These are phyloP conservation scores for Casuarina equisetifolia DNA, from an alignment of 306 rosid species.

Conservation along the genomic window DNA sequence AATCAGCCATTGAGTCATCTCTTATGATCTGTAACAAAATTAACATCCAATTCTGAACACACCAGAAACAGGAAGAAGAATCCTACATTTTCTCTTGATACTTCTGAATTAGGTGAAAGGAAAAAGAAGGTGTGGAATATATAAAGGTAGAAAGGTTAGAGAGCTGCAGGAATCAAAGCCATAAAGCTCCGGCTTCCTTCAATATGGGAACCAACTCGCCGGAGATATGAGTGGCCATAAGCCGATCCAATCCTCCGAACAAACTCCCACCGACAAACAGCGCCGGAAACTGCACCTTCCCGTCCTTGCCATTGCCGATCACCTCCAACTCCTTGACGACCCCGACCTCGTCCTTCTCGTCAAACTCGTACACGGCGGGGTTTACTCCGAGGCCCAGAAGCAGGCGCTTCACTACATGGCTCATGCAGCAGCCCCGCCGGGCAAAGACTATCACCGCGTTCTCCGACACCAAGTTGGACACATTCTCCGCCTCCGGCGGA, in stretches of 20 bases:
- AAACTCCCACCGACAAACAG: conserved; percentile 58
- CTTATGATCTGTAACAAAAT: neutral
- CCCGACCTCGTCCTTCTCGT: conserved; percentile 45
- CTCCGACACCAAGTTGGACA: conserved; percentile 42
- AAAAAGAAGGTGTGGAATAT: neutral
- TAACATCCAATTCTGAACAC: neutral
- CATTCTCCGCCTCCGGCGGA: neutral
- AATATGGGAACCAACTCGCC: conserved; percentile 66
- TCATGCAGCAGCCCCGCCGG: conserved; percentile 61
- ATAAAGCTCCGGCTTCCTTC: conserved; percentile 64
- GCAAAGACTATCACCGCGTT: conserved; percentile 55
- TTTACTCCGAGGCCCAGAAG: conserved; percentile 60
- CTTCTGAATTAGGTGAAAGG: neutral
- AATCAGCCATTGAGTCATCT: too few relatives aligned
- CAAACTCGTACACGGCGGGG: conserved; percentile 56
- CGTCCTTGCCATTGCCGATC: conserved; percentile 10
- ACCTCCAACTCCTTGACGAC: conserved; percentile 38
- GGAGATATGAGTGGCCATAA: too few relatives aligned
- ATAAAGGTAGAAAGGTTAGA: neutral
- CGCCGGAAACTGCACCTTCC: conserved; percentile 45
- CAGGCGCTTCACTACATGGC: conserved; percentile 59
- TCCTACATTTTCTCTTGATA: neutral
- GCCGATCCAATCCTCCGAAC: conserved; percentile 68
- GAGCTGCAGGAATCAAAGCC: conserved; percentile 44
- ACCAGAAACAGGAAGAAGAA: neutral